Base-by-base conservation (phyloP, 805 yeast species). In the Candida wancherniae region DNA sequence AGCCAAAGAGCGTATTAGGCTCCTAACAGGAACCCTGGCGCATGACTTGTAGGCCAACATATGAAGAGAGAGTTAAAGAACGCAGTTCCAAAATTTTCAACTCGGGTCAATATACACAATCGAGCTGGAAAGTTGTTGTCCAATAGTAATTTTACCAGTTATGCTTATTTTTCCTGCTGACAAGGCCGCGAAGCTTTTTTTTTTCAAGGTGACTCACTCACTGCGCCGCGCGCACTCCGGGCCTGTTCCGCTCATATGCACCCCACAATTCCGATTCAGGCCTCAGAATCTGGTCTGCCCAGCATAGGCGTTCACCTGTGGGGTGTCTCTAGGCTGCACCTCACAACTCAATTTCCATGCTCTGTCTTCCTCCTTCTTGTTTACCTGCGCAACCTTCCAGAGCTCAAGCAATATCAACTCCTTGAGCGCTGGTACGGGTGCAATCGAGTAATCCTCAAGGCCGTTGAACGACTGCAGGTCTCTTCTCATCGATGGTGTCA, bases 341-440 rank as follows among this genome's bases (percentile, higher is more conserved):
- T 58, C 53, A 47, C 83, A 73, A 58, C 88, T 81, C 50, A 80
- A 60, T 33, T 77, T 71, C 82, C 88, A 82, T 4, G 80, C 76
- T 42, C 92, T 63, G 44, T 83, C 88, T 24, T 69, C 74, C 36
- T 79, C 82, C 22, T 67, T 60, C 36, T 67, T 54, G 50, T 77
- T 77, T 35, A 77, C 58, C 42, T 75, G 82, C 37, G 74, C 66
- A 9, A 80, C 78, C 40, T 79, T 73, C 85, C 87, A 77, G 17
- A 81, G 64, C 47, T 83, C 90, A 24, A 77, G 57, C 26, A 84
- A 51, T 8, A 81, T 69, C 41, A 79, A 69, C 47, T 83, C 79
- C 45, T 73, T 78, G 36, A 73, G 56, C 8, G 59, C 52, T 11
- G 71, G 67, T 45, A 50, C 65, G 24, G 60, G 64, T 42, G 52